Conservation (phyloP, 225 moss, liverwort and hornwort species). For the Sphagnum tenellum region DNA sequence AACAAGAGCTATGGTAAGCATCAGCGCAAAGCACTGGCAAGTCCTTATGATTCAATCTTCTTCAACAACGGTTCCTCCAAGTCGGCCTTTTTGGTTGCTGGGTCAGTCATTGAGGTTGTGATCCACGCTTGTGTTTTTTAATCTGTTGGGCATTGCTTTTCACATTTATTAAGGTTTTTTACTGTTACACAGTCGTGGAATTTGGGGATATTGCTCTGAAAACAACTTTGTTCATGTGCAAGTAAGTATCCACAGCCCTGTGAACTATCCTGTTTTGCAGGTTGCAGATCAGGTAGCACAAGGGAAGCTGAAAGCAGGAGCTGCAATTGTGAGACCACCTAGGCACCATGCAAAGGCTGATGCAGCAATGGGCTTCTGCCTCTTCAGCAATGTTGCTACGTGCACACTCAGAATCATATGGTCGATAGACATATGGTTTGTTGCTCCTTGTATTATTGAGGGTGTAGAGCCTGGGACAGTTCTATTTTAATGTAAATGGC, state of each 20-base stretch:
- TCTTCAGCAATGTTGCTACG: constrained; percentile 44
- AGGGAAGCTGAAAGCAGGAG: constrained; percentile 43
- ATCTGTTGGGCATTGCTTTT: no score
- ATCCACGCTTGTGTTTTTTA: not conserved
- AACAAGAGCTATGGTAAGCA: constrained; percentile 17
- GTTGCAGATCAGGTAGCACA: constrained; percentile 37
- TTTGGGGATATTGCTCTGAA: no score
- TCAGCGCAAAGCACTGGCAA: constrained; percentile 15
- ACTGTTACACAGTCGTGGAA: no score
- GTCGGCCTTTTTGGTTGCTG: constrained; percentile 44
- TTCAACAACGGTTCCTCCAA: constrained; percentile 44
- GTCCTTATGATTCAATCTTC: constrained; percentile 41
- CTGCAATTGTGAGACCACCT: constrained; percentile 46
- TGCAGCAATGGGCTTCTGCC: constrained; percentile 50
- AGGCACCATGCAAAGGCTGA: constrained; percentile 54
- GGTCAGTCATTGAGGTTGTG: constrained; percentile 43
- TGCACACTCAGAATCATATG: no score
- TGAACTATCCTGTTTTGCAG: not conserved
- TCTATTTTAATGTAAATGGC: no score
- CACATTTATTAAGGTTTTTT: no score
- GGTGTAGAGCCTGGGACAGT: no score
- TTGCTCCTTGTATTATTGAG: no score
- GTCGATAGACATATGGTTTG: no score
- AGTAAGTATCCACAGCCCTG: no score
- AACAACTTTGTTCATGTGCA: no score